Base-by-base conservation (phyloP, 2,329 filamentous ascomycete species). In the Hyphodiscus sp. region DNA sequence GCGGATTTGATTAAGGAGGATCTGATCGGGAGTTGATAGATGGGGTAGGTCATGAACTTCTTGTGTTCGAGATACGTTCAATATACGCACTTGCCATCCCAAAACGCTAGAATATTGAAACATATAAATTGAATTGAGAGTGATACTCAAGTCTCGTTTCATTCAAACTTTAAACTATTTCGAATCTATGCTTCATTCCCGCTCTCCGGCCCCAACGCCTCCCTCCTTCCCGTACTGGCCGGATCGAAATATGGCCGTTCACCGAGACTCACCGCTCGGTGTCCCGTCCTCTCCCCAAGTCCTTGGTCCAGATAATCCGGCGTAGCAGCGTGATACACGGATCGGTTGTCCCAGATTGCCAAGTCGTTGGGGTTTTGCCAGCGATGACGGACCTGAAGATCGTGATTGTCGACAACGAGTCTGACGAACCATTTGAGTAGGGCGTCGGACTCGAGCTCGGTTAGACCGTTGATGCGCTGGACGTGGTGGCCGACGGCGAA, bases 311-410 rank as follows among this genome's bases (percentile, higher is more conserved):
- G 9, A 58, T 79, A 80, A 58, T 82, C 79, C 18, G 73, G 76
- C 0, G 78, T 82, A 0, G 78, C 78, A 19, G 73, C 73, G 61
- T 82, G 79, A 67, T 76, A 80, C 23, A 71, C 74, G 59, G 73
- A 75, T 23, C 79, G 67, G 56, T 82, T 82, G 59, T 82, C 79
- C 79, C 80, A 82, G 58, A 82, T 80, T 0, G 77, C 73, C 10
- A 70, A 45, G 60, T 72, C 70, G 57, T 72, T 71, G 1, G 51
- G 38, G 55, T 67, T 65, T 54, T 69, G 61, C 70, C 69, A 72
- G 16, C 65, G 59, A 43, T 67, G 52, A 29, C 70, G 45, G 2
- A 80, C 75, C 65, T 82, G 78, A 44, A 81, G 65, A 60, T 81
- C 77, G 60, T 82, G 78, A 61, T 81, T 81, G 61, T 80, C 74